Percentiles rank a stretch among this genome's conserved stretches.
Evolutionary conservation across 176 grass and related monocot species (phyloP).

Genomic region (Eragrostis curvula): DNA sequence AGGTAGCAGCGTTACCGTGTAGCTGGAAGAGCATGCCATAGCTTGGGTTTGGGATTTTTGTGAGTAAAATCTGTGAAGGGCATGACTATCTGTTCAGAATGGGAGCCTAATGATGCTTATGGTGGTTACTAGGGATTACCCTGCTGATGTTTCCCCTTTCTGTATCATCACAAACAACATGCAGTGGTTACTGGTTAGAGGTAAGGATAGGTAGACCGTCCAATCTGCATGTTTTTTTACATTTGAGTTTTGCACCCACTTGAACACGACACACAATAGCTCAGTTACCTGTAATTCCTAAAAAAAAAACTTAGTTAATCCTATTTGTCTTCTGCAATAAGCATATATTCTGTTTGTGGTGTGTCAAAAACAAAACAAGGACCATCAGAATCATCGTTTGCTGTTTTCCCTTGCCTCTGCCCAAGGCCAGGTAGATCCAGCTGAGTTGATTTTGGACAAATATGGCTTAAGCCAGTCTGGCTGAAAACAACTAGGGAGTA

Average conservation of each 20-base stretch:
- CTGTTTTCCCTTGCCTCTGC: constrained; percentile 1
- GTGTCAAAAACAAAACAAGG: neutral
- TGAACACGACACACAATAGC: too few species aligned
- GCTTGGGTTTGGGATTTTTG: neutral
- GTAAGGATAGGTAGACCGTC: neutral
- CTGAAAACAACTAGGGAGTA: constrained; percentile 20
- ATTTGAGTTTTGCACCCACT: neutral
- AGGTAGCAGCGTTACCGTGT: neutral
- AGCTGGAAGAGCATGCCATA: neutral
- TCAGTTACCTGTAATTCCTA: neutral
- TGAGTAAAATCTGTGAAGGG: neutral
- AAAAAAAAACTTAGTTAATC: neutral
- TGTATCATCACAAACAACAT: neutral
- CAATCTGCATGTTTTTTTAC: neutral
- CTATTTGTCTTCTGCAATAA: neutral
- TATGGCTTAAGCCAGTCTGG: neutral
- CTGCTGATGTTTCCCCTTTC: neutral
- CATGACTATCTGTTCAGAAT: neutral
- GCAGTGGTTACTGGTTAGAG: neutral
- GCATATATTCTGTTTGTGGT: neutral
- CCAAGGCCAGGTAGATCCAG: neutral
- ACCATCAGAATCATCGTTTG: neutral
- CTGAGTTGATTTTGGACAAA: neutral
- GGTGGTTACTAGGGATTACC: neutral
- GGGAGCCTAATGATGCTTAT: neutral